Conservation (phyloP, 2,329 filamentous ascomycete genomes). For the Alternaria triticimaculans region DNA sequence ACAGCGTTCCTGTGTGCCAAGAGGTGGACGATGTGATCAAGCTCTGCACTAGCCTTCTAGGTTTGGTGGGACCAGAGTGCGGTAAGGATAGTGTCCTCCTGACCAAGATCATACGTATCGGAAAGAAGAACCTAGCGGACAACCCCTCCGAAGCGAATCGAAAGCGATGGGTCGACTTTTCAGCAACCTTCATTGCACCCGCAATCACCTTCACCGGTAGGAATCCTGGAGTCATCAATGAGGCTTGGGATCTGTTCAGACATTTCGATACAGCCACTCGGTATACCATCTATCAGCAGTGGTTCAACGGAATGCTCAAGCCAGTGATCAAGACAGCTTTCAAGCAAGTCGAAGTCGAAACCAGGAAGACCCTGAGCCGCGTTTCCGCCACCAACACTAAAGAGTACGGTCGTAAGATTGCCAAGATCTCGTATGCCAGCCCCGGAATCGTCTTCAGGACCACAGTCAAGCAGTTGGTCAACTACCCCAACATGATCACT, state of each 20-base stretch:
- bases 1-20: slow-evolving; percentile 91
- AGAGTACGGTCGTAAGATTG: slow-evolving; percentile 84
- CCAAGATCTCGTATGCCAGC: slow-evolving; percentile 89
- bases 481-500: slow-evolving; percentile 93
- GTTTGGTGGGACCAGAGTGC: slow-evolving; percentile 86
- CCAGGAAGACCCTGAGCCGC: slow-evolving; percentile 84
- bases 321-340: slow-evolving; percentile 83
- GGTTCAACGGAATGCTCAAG: slow-evolving; percentile 62
- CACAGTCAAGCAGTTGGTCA: slow-evolving; percentile 88
- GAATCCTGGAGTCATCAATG: slow-evolving; percentile 84
- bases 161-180: slow-evolving; percentile 82
- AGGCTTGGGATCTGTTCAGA: slow-evolving; percentile 83
- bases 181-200: slow-evolving; percentile 84
- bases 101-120: slow-evolving; percentile 85
- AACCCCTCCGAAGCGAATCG: slow-evolving; percentile 75
- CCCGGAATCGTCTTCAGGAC: slow-evolving; percentile 91
- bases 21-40: slow-evolving; percentile 89
- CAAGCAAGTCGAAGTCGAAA: slow-evolving; percentile 76
- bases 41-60: slow-evolving; percentile 82
- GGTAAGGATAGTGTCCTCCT: slow-evolving; percentile 81
- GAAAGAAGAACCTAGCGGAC: slow-evolving; percentile 72
- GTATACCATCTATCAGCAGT: slow-evolving; percentile 91
- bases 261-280: slow-evolving; percentile 77
- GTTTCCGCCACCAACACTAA: slow-evolving; percentile 86
- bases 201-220: slow-evolving; percentile 84